Base-by-base conservation (phyloP, 495 filamentous ascomycete species). In the Apiosordaria backusii region DNA sequence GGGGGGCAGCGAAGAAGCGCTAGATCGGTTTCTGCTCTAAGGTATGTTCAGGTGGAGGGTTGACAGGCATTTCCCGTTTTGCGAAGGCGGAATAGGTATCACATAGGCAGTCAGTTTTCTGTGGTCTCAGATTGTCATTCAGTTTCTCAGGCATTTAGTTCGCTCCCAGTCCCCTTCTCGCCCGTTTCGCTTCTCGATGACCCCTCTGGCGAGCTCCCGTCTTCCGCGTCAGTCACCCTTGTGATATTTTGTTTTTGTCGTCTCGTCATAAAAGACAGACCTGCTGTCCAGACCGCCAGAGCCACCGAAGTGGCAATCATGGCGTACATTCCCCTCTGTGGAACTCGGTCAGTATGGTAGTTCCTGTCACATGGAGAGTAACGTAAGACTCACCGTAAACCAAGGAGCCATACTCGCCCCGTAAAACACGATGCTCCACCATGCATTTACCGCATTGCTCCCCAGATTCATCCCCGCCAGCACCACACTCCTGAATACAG, bases 381-480 rank as follows among this genome's bases (percentile, higher is more conserved):
- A 5, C 66, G 5, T 35, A 65, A 1, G 23, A 77, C 75, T 72
- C 60, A 82, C 80, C 24, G 72, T 85, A 66, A 89, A 89, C 70
- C 79, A 79, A 16, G 86, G 86, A 54, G 86, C 87, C 72, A 83
- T 78, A 25, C 78, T 74, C 4, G 85, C 85, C 1, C 81, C 82
- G 66, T 89, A 90, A 71, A 90, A 89, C 18, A 90, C 60, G 25
- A 90, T 83, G 57, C 80, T 84, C 87, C 87, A 90, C 83, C 83
- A 88, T 4, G 84, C 83, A 70, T 87, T 85, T 0, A 88, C 74
- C 6, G 83, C 84, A 72, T 84, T 85, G 61, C 76, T 84, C 5
- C 83, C 80, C 77, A 85, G 75, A 64, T 88, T 87, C 84, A 86
- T 86, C 50, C 82, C 80, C 6, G 83, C 83, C 65, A 86, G 78